A percentile compares a stretch with the other conserved stretches of the same genome.
Conservation (phyloP, 352 stramenopile species). For the Vaucheria bursata region DNA sequence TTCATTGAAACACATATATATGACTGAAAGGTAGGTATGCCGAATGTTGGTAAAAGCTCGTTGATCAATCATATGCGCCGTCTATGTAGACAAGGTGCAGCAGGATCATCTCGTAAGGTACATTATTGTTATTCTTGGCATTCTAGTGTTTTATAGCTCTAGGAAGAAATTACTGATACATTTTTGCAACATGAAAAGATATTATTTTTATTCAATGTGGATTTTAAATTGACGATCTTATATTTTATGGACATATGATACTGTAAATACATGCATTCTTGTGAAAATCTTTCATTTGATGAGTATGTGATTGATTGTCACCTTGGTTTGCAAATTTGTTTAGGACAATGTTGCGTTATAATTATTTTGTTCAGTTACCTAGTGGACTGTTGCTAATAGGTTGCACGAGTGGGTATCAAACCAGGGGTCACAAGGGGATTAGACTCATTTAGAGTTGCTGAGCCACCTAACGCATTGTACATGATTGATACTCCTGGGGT, state of each 20-base stretch:
- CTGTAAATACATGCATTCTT: too few relatives aligned
- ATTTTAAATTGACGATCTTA: too few relatives aligned
- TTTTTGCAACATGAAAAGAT: neutral
- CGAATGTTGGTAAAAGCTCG: constrained; percentile 47
- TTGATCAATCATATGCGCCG: constrained; percentile 41
- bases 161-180: neutral
- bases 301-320: too few relatives aligned
- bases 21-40: constrained; percentile 48
- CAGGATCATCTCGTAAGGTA: neutral
- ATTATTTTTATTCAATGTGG: too few relatives aligned
- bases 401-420: constrained; percentile 35
- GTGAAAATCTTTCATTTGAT: too few relatives aligned
- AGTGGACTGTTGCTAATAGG: constrained; percentile 5
- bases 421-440: constrained; percentile 41
- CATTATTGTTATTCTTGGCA: constrained; percentile 2
- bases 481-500: constrained; percentile 48
- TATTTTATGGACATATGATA: too few relatives aligned
- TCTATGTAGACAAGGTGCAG: neutral
- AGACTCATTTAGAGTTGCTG: constrained; percentile 28
- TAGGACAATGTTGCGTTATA: too few relatives aligned
- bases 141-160: constrained; percentile 10
- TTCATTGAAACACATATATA: too few relatives aligned
- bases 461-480: constrained; percentile 33
- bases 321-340: too few relatives aligned
- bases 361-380: neutral